Conservation (phyloP, 1,139 yeast genomes). For the Protomyces inundatus region DNA sequence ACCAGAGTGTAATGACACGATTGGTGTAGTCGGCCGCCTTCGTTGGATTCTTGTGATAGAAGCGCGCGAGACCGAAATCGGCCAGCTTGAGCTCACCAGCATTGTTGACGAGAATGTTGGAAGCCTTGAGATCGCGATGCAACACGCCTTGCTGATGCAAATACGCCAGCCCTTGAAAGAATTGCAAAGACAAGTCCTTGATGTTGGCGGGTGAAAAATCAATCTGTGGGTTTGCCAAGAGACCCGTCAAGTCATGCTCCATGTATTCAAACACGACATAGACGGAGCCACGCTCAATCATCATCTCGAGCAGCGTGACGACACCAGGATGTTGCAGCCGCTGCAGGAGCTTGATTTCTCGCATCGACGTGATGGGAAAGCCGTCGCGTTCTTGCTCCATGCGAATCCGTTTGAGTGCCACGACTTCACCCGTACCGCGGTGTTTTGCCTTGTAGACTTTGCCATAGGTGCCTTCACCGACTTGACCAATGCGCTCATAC, state of each 20-base stretch:
- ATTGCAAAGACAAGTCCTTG: conserved; percentile 69
- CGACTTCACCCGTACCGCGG: conserved; percentile 59
- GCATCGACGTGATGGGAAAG: conserved; percentile 88
- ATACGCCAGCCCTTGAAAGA: conserved; percentile 74
- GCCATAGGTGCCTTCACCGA: conserved; percentile 83
- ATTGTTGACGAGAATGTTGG: conserved; percentile 72
- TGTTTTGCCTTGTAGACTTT: conserved; percentile 73
- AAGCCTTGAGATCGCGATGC: conserved; percentile 88
- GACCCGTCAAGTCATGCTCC: conserved; percentile 89
- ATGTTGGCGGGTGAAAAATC: conserved; percentile 59
- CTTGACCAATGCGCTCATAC: conserved; percentile 49
- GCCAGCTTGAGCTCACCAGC: conserved; percentile 77
- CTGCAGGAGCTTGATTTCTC: conserved; percentile 84
- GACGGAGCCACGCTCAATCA: conserved; percentile 69
- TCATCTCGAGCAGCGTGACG: conserved; percentile 78
- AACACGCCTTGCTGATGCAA: conserved; percentile 73
- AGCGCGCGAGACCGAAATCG: conserved; percentile 88
- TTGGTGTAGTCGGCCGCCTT: conserved; percentile 73
- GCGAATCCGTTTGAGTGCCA: conserved; percentile 78
- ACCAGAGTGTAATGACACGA: conserved; percentile 93
- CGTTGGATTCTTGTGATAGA: conserved; percentile 40
- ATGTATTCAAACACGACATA: conserved; percentile 91
- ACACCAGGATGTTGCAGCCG: conserved; percentile 72
- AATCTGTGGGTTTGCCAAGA: conserved; percentile 71
- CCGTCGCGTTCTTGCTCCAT: conserved; percentile 89